phyloP scores from a whole-genome alignment of 345 rosid species.

The Acer saccharum region DNA sequence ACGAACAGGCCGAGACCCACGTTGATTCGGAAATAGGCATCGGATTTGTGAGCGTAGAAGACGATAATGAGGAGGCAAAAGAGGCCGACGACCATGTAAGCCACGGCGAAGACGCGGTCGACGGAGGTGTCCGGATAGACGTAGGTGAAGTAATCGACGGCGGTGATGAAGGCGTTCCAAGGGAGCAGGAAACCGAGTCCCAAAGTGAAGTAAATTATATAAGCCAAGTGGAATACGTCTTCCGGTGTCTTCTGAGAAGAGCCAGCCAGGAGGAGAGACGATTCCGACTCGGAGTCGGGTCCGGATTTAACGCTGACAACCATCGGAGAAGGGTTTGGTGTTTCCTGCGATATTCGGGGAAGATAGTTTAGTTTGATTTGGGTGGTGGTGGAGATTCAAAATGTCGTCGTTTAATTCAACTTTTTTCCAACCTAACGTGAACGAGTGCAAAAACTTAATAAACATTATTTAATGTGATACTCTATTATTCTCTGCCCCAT shows the following conservation, averaged over 20 bases:
- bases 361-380: not conserved
- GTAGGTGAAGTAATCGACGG: slow-evolving; percentile 94
- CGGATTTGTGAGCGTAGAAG: slow-evolving; percentile 67
- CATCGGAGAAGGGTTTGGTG: slow-evolving; percentile 32
- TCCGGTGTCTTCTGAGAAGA: slow-evolving; percentile 40
- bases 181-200: slow-evolving; percentile 91
- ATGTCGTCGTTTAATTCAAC: not conserved
- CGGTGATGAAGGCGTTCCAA: slow-evolving; percentile 99
- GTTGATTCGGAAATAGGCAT: slow-evolving; percentile 75
- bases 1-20: slow-evolving; percentile 64
- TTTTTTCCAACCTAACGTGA: not conserved
- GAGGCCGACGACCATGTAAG: slow-evolving; percentile 73
- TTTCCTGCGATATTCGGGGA: no score
- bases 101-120: slow-evolving; percentile 88
- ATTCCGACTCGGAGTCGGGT: slow-evolving; percentile 42
- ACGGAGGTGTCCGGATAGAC: slow-evolving; percentile 86
- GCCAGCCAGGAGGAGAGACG: slow-evolving; percentile 47
- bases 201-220: slow-evolving; percentile 81
- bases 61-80: slow-evolving; percentile 51
- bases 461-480: no score
- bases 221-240: slow-evolving; percentile 75
- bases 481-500: no score
- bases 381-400: not conserved
- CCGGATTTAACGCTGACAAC: slow-evolving; percentile 33
- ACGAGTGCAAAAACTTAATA: no score